Evolutionary conservation across 2,329 filamentous ascomycete genomes (phyloP).

Genomic region (Beauveria sp.): DNA sequence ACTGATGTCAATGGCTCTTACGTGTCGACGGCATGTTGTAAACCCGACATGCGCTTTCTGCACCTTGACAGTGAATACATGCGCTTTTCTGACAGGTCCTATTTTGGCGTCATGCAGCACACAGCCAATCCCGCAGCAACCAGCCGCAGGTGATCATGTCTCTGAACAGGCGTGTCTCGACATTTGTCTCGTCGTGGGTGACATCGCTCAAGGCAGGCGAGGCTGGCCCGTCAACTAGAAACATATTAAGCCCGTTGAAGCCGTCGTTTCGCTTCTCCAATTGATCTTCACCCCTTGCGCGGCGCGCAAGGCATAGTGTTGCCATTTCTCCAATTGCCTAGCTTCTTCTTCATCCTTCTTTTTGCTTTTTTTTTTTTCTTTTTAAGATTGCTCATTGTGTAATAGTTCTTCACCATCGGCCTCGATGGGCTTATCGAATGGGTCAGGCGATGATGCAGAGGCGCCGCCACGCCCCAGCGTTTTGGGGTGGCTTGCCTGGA

Average conservation of each 20-base stretch:
- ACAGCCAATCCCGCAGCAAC: background rate
- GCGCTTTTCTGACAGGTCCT: background rate
- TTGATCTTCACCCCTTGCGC: too few species aligned
- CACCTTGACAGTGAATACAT: background rate
- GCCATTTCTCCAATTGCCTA: background rate
- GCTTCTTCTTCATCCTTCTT: too few species aligned
- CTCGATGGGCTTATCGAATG: background rate
- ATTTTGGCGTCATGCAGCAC: background rate
- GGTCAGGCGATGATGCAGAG: background rate
- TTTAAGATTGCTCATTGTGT: background rate
- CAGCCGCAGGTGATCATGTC: background rate
- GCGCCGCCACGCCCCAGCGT: constrained; percentile 1
- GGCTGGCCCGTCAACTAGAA: background rate
- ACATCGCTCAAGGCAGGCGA: background rate
- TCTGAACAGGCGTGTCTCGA: background rate
- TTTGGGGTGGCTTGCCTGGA: background rate
- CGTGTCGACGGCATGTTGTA: background rate
- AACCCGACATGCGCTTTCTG: background rate
- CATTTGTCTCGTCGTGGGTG: background rate
- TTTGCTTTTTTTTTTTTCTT: background rate
- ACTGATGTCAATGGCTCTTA: background rate
- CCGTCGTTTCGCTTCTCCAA: too few species aligned
- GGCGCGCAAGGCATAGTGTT: background rate
- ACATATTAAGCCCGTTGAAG: background rate
- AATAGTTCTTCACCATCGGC: background rate